phyloP scores from a whole-genome alignment of 2,329 filamentous ascomycete species.

The Fusarium sp. region DNA sequence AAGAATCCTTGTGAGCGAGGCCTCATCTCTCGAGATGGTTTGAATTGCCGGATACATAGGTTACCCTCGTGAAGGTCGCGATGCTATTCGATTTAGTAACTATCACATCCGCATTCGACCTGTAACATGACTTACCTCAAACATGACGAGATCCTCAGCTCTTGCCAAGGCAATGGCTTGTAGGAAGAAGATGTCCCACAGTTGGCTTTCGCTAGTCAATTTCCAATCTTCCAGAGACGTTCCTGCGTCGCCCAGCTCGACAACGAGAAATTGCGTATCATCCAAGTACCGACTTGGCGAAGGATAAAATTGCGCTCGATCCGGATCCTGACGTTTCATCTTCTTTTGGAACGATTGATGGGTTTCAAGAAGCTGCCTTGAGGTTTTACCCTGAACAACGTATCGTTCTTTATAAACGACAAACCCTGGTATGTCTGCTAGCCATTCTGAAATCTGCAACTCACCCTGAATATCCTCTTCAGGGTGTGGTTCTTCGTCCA shows the following conservation, averaged over 20 bases:
- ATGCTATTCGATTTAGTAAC: slow-evolving; percentile 61
- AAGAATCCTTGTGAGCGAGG: slow-evolving; percentile 59
- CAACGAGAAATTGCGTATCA: slow-evolving; percentile 71
- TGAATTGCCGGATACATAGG: slow-evolving; percentile 68
- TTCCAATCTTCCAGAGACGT: slow-evolving; percentile 71
- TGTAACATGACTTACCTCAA: slow-evolving; percentile 65
- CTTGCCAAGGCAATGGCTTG: slow-evolving; percentile 72
- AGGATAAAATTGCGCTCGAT: slow-evolving; percentile 72
- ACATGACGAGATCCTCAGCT: slow-evolving; percentile 71
- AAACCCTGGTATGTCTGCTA: slow-evolving; percentile 76
- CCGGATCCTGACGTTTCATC: slow-evolving; percentile 69
- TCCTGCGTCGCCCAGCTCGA: slow-evolving; percentile 76
- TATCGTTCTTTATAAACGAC: slow-evolving; percentile 77
- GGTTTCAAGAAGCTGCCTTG: slow-evolving; percentile 70
- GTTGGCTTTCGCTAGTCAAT: slow-evolving; percentile 63
- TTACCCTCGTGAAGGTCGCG: slow-evolving; percentile 78
- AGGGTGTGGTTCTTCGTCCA: slow-evolving; percentile 72
- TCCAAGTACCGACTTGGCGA: slow-evolving; percentile 73
- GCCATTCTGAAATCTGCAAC: slow-evolving; percentile 74
- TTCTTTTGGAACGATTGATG: slow-evolving; percentile 71
- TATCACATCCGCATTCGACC: not conserved
- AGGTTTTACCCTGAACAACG: slow-evolving; percentile 70
- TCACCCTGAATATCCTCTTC: slow-evolving; percentile 71
- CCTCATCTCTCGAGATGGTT: slow-evolving; percentile 53
- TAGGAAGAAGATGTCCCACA: slow-evolving; percentile 76